Evolutionary conservation across 306 rosid species (phyloP).

Genomic region (Gastrolobium bilobum): DNA sequence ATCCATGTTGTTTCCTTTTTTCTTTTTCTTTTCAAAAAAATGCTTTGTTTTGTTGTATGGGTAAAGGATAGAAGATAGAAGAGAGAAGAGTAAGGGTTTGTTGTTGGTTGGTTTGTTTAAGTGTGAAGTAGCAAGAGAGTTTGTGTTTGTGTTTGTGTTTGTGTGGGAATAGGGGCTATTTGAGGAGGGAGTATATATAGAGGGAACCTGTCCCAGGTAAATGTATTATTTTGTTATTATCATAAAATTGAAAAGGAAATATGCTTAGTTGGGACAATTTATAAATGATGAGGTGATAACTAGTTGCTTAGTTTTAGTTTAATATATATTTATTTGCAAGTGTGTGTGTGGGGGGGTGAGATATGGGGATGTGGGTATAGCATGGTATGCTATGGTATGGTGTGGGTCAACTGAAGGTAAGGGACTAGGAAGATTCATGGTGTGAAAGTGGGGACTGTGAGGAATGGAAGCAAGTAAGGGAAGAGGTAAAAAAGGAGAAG

Average conservation of each 20-base stretch:
- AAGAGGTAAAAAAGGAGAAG: conserved; percentile 24
- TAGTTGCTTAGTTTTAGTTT: conserved; percentile 39
- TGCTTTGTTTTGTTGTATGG: background rate
- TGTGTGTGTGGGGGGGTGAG: conserved; percentile 31
- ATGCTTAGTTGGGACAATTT: conserved; percentile 41
- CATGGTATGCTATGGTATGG: conserved; percentile 50
- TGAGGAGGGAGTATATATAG: conserved; percentile 75
- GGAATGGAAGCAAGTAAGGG: conserved; percentile 39
- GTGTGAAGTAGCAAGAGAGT: conserved; percentile 31
- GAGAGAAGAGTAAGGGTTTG: background rate
- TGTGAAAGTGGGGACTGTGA: conserved; percentile 41
- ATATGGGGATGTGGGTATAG: conserved; percentile 57
- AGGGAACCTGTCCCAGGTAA: conserved; percentile 36
- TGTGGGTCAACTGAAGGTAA: conserved; percentile 79
- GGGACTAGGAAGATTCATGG: conserved; percentile 83
- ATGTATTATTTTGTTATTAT: conserved; percentile 35
- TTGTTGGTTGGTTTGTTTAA: conserved; percentile 37
- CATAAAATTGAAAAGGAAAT: conserved; percentile 22
- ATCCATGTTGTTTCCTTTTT: conserved; percentile 59
- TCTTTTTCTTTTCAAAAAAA: background rate
- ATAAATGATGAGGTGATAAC: conserved; percentile 45
- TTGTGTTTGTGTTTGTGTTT: conserved; percentile 6
- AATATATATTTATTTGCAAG: background rate
- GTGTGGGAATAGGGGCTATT: conserved; percentile 52
- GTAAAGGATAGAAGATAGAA: background rate